A percentile compares a stretch with the other conserved stretches of the same genome.
phyloP scores from a whole-genome alignment of 2,329 filamentous ascomycete species.

The Phyllosticta ampelicida region DNA sequence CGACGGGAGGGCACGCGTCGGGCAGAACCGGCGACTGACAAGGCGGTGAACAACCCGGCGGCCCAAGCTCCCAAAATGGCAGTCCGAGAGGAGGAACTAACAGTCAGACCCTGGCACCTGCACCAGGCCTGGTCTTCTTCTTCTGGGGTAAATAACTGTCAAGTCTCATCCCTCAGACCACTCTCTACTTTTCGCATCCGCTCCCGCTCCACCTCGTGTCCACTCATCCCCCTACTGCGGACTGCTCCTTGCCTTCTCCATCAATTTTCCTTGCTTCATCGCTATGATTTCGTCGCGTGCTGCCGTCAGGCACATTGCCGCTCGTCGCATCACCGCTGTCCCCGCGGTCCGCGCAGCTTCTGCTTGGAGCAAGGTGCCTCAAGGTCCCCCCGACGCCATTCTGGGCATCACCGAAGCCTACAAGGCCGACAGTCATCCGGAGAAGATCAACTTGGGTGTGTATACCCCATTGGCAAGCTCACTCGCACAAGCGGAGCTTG shows the following conservation, averaged over 20 bases:
- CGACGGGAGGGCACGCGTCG: too few relatives aligned
- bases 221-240: slow-evolving; percentile 1
- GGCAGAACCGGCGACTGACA: neutral
- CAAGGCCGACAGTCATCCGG: slow-evolving; percentile 85
- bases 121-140: too few relatives aligned
- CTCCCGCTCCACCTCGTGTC: slow-evolving; percentile 6
- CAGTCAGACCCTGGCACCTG: neutral
- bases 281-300: slow-evolving; percentile 29
- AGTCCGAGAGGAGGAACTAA: neutral
- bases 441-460: slow-evolving; percentile 96
- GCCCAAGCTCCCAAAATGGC: slow-evolving; percentile 6
- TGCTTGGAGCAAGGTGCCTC: slow-evolving; percentile 81
- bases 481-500: neutral
- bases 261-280: slow-evolving; percentile 10
- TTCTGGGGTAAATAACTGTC: slow-evolving; percentile 22
- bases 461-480: neutral
- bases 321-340: slow-evolving; percentile 26
- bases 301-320: slow-evolving; percentile 27
- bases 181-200: slow-evolving; percentile 6
- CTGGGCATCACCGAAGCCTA: slow-evolving; percentile 91
- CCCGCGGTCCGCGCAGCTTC: slow-evolving; percentile 54
- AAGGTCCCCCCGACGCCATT: slow-evolving; percentile 61
- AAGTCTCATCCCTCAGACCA: slow-evolving; percentile 10
- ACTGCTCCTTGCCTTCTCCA: neutral
- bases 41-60: neutral